Conservation (phyloP, 345 rosid genomes). For the Pelargonium nanum region DNA sequence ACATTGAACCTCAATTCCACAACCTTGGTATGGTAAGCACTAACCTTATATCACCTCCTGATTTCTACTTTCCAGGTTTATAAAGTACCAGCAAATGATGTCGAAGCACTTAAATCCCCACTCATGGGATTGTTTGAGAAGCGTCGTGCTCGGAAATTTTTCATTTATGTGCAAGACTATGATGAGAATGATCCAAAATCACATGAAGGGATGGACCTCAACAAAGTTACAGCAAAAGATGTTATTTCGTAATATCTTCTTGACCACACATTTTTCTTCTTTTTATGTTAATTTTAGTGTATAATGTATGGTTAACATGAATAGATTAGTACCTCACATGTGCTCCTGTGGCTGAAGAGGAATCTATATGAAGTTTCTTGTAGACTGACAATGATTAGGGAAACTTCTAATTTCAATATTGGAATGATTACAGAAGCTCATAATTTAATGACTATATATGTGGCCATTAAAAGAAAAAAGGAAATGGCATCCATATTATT, state of each 20-base stretch:
- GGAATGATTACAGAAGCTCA: no score
- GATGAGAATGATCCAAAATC: conserved; percentile 88
- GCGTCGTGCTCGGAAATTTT: conserved; percentile 84
- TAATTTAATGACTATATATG: no score
- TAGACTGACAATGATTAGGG: no score
- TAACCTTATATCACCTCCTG: not conserved
- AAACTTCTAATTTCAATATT: no score
- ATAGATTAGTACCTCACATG: no score
- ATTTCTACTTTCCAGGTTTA: conserved; percentile 35
- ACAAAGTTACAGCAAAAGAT: conserved; percentile 72
- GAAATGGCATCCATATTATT: no score
- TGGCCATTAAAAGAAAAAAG: no score
- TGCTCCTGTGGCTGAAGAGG: no score
- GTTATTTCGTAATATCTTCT: conserved; percentile 45
- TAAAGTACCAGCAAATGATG: conserved; percentile 84
- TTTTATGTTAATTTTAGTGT: not conserved
- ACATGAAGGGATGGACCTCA: conserved; percentile 75
- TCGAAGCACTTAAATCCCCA: conserved; percentile 84
- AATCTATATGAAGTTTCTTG: no score
- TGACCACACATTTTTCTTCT: not conserved
- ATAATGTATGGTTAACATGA: no score
- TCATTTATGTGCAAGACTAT: conserved; percentile 88
- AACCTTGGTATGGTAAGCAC: no score
- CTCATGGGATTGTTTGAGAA: conserved; percentile 90
- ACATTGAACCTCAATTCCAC: no score